phyloP scores from a whole-genome alignment of 208 protist genomes.

The Leishmania amazonensis region DNA sequence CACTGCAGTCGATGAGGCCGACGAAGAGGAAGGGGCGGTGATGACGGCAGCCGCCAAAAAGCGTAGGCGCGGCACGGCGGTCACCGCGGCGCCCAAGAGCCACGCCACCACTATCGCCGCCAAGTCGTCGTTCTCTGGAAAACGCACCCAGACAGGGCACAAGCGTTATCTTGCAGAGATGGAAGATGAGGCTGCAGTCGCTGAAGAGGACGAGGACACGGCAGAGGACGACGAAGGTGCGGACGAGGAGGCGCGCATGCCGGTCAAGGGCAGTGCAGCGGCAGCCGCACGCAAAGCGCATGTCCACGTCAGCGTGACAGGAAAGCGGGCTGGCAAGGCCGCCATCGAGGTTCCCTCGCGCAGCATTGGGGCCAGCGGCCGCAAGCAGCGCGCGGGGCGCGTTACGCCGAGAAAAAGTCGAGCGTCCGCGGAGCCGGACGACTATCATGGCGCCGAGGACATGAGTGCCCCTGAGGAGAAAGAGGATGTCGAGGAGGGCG shows the following conservation, averaged over 20 bases:
- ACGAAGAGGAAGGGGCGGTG: slow-evolving; percentile 31
- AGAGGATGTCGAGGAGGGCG: not conserved
- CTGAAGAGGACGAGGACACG: slow-evolving; percentile 28
- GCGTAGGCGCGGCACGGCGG: not conserved
- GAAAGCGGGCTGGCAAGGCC: slow-evolving; percentile 7
- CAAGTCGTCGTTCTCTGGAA: not conserved
- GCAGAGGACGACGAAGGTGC: slow-evolving; percentile 15
- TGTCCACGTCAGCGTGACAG: not conserved
- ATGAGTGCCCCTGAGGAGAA: not conserved
- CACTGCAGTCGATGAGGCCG: slow-evolving; percentile 14
- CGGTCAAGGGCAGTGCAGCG: not conserved
- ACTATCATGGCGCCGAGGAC: not conserved
- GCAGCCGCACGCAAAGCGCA: slow-evolving; percentile 12
- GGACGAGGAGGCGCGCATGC: slow-evolving; percentile 16
- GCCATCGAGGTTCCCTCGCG: not conserved
- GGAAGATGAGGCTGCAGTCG: slow-evolving; percentile 18
- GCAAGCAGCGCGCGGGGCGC: not conserved
- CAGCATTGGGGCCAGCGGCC: slow-evolving; percentile 1
- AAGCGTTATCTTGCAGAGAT: not conserved
- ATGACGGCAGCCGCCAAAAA: not conserved
- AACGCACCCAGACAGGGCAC: not conserved
- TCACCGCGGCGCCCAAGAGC: not conserved
- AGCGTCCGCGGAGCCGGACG: slow-evolving; percentile 8
- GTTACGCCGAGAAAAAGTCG: not conserved
- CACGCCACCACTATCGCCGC: not conserved